Base-by-base conservation (phyloP, 768 basidiomycete genomes). In the Boletus speciosus region DNA sequence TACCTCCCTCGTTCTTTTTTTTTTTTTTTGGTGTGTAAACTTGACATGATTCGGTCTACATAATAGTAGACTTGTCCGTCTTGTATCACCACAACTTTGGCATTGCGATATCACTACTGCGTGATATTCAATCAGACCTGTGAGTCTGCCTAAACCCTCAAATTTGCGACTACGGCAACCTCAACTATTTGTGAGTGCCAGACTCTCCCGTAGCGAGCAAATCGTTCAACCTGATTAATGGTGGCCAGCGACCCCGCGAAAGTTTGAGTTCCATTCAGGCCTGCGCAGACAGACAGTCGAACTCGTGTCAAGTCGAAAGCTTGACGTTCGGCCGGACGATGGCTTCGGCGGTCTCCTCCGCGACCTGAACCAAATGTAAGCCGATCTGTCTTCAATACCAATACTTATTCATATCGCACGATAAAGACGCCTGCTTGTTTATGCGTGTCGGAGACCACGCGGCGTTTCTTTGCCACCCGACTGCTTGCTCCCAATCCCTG, bases 41-140 rank as follows among this genome's bases (percentile, higher is more conserved):
- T 45, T 51, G 54, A 46, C 31, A 51, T 56, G 36, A 58, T 49
- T 51, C 54, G 27, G 36, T 44, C 23, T 23, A 15, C 31, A 29
- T 40, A 51, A 49, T 47, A 52, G 8, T 66, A 12, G 45, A 54
- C 37, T 43, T 49, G 51, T 57, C 59, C 37, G 50, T 53, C 54
- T 45, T 61, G 64, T 66, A 58, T 56, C 47, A 9, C 29, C 31
- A 38, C 25, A 31, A 16, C 29, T 29, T 57, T 46, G 39, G 39
- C 45, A 52, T 44, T 23, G 39, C 19, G 15, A 29, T 45, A 35
- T 46, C 45, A 51, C 21, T 41, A 34, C 21, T 21, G 19, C 8
- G 41, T 31, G 38, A 23, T 14, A 16, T 43, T 31, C 29, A 38
- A n/a, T 27, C 36, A 23, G 45, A 21, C 19, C n/a, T 23, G 3